phyloP scores from a whole-genome alignment of 2,329 filamentous ascomycete genomes.

The Sarocladiaceae sp. region DNA sequence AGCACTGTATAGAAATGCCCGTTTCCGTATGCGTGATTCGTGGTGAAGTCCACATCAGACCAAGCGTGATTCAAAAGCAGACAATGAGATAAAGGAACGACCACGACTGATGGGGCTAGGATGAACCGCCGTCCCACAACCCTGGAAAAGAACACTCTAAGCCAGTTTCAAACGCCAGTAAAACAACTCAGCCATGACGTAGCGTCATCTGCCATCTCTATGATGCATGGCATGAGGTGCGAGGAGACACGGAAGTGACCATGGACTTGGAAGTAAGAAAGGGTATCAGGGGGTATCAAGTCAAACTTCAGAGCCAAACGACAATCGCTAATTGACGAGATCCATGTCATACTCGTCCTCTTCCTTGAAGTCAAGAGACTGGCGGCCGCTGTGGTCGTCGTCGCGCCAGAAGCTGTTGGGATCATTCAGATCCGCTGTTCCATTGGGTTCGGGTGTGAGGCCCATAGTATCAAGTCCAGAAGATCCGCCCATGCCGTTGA shows the following conservation, averaged over 20 bases:
- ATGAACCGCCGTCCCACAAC: constrained; percentile 12
- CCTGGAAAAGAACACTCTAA: constrained; percentile 6
- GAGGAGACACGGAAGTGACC: constrained; percentile 8
- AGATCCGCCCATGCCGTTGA: constrained; percentile 41
- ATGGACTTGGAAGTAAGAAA: constrained; percentile 9
- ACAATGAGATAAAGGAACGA: neutral
- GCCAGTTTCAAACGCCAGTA: constrained; percentile 10
- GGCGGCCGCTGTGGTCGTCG: constrained; percentile 68
- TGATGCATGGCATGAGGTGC: constrained; percentile 1
- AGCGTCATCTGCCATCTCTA: neutral
- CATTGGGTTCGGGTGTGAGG: constrained; percentile 36
- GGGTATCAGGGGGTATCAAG: constrained; percentile 14
- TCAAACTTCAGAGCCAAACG: constrained; percentile 17
- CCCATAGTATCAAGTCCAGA: constrained; percentile 31
- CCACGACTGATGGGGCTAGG: neutral
- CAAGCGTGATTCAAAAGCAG: neutral
- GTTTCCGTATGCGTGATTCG: neutral
- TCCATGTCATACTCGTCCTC: constrained; percentile 94
- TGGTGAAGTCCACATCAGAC: neutral
- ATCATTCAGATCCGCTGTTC: constrained; percentile 43
- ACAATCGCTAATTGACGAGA: constrained; percentile 23
- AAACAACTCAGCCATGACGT: neutral
- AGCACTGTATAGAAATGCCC: constrained; percentile 3
- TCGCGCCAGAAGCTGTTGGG: constrained; percentile 61
- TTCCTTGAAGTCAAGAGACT: constrained; percentile 76